Conservation (phyloP, 306 rosid genomes). For the Macrotyloma uniflorum region DNA sequence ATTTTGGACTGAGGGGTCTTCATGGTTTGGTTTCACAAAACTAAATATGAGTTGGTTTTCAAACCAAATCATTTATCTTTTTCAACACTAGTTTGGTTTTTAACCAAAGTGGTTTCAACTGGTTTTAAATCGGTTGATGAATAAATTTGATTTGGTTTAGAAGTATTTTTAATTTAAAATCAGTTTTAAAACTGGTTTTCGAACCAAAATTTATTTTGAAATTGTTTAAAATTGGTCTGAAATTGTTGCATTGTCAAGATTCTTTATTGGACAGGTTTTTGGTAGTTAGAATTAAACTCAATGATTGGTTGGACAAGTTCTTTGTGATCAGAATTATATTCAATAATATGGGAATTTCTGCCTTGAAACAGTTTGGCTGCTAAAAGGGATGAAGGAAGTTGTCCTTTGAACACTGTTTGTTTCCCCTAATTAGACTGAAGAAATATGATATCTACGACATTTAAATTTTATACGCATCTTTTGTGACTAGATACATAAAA, state of each 20-base stretch:
- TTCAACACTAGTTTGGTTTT: neutral
- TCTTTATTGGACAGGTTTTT: constrained; percentile 16
- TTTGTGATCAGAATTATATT: neutral
- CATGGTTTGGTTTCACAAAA: neutral
- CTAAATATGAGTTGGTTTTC: neutral
- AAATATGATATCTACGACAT: neutral
- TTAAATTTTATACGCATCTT: neutral
- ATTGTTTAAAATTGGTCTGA: neutral
- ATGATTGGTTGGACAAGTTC: constrained; percentile 21
- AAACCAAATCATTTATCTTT: neutral
- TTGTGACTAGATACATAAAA: neutral
- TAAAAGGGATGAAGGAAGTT: constrained; percentile 10
- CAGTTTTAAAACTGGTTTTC: neutral
- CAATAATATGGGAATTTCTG: neutral
- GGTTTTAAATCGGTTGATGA: neutral
- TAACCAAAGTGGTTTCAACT: neutral
- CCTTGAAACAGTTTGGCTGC: constrained; percentile 13
- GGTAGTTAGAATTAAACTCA: neutral
- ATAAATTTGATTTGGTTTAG: neutral
- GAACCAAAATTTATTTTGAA: neutral
- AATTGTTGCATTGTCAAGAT: constrained; percentile 11
- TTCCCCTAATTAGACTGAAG: neutral
- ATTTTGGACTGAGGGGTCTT: neutral
- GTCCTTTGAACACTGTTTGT: constrained; percentile 2
- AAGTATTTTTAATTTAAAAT: neutral